Conservation (phyloP, 2,329 filamentous ascomycete genomes). For the Pseudogymnoascus sp. region DNA sequence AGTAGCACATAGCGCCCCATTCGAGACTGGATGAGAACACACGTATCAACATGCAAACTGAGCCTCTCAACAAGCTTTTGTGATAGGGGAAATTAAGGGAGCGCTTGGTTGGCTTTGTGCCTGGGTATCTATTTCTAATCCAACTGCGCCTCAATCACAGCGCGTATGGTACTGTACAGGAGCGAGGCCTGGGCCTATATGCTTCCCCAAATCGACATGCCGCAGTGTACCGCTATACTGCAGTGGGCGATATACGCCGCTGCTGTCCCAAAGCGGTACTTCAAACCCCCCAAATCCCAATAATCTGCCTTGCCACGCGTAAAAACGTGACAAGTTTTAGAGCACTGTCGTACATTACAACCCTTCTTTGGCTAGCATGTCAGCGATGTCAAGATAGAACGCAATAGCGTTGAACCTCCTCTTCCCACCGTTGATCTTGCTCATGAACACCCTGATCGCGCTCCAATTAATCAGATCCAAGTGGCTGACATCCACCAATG, state of each 20-base stretch:
- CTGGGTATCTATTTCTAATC: constrained; percentile 8
- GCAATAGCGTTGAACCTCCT: constrained; percentile 58
- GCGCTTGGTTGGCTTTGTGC: constrained; percentile 3
- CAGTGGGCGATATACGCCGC: background rate
- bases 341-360: constrained; percentile 16
- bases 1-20: background rate
- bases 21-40: background rate
- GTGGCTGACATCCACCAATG: constrained; percentile 53
- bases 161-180: background rate
- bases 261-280: background rate
- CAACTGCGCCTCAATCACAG: background rate
- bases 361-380: constrained; percentile 66
- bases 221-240: background rate
- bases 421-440: constrained; percentile 45
- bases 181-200: background rate
- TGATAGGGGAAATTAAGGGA: constrained; percentile 1
- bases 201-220: background rate
- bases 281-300: background rate
- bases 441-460: constrained; percentile 49
- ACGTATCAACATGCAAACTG: background rate
- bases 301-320: constrained; percentile 5
- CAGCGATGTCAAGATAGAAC: constrained; percentile 58
- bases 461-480: constrained; percentile 63
- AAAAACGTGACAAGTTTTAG: constrained; percentile 5
- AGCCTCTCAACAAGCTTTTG: constrained; percentile 1